Base-by-base conservation (phyloP, 257 asterid genomes). In the Penstemon davidsonii region DNA sequence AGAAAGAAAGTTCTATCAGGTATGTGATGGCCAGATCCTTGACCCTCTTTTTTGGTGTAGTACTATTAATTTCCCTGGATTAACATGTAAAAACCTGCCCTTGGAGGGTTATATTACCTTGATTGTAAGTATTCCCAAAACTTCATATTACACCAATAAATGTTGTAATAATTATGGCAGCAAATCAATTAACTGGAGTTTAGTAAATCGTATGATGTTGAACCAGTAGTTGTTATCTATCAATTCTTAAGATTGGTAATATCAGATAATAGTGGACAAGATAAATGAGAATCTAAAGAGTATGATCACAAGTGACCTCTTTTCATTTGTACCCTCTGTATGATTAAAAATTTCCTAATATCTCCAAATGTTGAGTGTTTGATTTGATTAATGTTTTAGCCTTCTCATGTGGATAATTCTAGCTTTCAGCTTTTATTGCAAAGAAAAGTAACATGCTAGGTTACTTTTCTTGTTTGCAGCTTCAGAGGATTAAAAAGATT, bases 1-100 rank as follows among this genome's bases (percentile, higher is more conserved):
- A 78, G 98, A 92, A 81, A 85, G 98, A 83, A 92, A 84, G 73
- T 81, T 82, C 75, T 86, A 79, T 73, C 97, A 92, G 97, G 98
- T 77, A 76, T 66, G 73, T 63, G 6, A 50, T 47, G 6, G 38
- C 25, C 33, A 25, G 33, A 25, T 25, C 2, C 33, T 25, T 25
- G 33, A 25, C 33, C 33, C n/a, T 60, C 43, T 18, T 11, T 3
- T 5, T 37, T 55, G 60, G 33, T 40, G 8, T 38, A 40, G 38
- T 59, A 19, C 40, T 19, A 15, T 59, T 40, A 18, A 59, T 40
- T 18, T 60, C 40, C 46, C 7, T 10, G 15, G 7, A 5, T 3
- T 2, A 49, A 49, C n/a, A 4, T 12, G 49, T 7, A 52, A n/a
- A 7, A 52, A 52, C 4, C 15, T 54, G 7, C 5, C 54, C 6